Conservation (phyloP, 1,284 basidiomycete species). For the Hypsizygus ulmarius region DNA sequence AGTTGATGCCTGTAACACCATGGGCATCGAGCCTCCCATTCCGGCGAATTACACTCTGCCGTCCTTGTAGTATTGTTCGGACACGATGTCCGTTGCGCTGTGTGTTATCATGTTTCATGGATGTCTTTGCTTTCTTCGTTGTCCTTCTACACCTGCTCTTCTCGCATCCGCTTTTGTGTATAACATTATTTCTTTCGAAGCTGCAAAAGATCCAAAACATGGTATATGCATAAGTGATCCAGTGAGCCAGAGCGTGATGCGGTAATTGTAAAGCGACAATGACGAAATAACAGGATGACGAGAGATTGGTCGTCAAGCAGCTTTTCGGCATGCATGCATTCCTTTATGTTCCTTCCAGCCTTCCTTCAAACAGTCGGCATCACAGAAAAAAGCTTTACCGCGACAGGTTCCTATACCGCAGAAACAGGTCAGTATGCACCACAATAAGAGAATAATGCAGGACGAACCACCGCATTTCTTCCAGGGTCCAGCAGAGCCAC, state of each 20-base stretch:
- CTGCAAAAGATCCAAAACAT: too few species aligned
- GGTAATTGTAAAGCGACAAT: too few species aligned
- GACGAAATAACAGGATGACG: too few species aligned
- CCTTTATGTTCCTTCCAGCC: conserved; percentile 28
- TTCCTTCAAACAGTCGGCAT: conserved; percentile 23
- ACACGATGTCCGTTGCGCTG: not conserved
- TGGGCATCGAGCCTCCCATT: conserved; percentile 39
- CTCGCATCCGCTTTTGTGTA: too few species aligned
- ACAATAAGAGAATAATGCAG: not conserved
- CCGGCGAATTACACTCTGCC: conserved; percentile 38
- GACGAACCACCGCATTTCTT: conserved; percentile 39
- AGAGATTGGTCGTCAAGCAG: too few species aligned
- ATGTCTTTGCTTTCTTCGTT: not conserved
- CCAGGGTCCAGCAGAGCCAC: conserved; percentile 36
- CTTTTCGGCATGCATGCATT: conserved; percentile 21
- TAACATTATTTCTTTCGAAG: too few species aligned
- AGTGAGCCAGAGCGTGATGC: too few species aligned
- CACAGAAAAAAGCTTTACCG: conserved; percentile 26
- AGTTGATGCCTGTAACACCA: conserved; percentile 42
- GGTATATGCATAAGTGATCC: too few species aligned
- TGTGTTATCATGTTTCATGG: not conserved
- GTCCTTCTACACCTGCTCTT: too few species aligned
- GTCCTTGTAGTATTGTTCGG: conserved; percentile 14
- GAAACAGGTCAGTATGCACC: not conserved
- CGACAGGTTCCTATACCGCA: conserved; percentile 20